Base-by-base conservation (phyloP, 306 rosid species). In the Quercus gilva region DNA sequence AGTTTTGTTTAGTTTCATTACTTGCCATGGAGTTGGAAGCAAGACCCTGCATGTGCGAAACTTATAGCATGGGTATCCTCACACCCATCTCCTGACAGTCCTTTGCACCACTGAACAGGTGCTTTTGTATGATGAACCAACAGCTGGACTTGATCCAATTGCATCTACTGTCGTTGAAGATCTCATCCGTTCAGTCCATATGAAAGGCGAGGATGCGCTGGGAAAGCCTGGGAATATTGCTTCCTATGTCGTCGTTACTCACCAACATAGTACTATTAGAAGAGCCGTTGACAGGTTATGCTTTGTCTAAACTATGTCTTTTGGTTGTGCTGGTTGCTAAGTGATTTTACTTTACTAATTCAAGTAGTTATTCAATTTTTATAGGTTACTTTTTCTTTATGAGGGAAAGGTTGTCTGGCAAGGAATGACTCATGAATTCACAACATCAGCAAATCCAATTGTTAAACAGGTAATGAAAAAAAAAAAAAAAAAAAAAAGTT, bases 81-180 rank as follows among this genome's bases (percentile, higher is more conserved):
- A 67, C 35, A 19, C 58, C 73, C 74, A 11, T 69, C 59, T 72
- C 72, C 65, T 77, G 64, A 79, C 53, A 25, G 29, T 72, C 41
- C 80, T 81, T 25, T 76, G 8, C 71, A 51, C 56, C 60, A 26
- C 71, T 80, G 79, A 71, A 63, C 84, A 96, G 98, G 98, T 96
- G 58, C 94, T 96, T 65, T 83, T 96, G 84, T 96, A 93, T 68
- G 99, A 93, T 55, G 99, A 96, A 85, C 99, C 99, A 63, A 96
- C 97, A 10, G 99, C 98, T 76, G 99, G 99, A 76, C 98, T 96
- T 61, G 99, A 96, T 88, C 99, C 99, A 31, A 96, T 96, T 82
- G 99, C 99, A 85, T 96, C 99, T 57, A 96, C 99, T 21, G 99
- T 96, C 57, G 98, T 96, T 55, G 99, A 96, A 86, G 98, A 96